These are phyloP conservation scores for Chaetomium cochliodes DNA, from an alignment of 495 filamentous ascomycete species.

Conservation along the genomic window DNA sequence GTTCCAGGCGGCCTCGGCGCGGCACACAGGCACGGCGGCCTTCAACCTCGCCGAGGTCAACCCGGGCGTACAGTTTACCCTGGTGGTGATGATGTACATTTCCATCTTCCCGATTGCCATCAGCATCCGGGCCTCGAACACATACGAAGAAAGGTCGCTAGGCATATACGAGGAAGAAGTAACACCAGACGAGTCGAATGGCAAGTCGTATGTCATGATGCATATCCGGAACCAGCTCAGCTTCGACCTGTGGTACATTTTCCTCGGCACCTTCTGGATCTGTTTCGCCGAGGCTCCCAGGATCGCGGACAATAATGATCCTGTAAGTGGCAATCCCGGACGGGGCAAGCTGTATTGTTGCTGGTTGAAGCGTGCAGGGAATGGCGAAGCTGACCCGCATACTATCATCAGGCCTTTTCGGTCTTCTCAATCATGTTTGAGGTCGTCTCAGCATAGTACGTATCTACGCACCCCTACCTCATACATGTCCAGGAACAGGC, in stretches of 20 bases:
- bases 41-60: slow-evolving; percentile 71
- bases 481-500: too few relatives aligned
- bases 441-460: slow-evolving; percentile 72
- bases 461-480: neutral
- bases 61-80: slow-evolving; percentile 84
- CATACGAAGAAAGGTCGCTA: slow-evolving; percentile 87
- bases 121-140: slow-evolving; percentile 82
- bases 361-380: too few relatives aligned
- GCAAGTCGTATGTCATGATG: slow-evolving; percentile 73
- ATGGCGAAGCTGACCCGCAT: too few relatives aligned
- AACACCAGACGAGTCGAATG: slow-evolving; percentile 50
- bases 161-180: slow-evolving; percentile 65
- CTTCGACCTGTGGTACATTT: slow-evolving; percentile 81
- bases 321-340: slow-evolving; percentile 2
- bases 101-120: slow-evolving; percentile 94
- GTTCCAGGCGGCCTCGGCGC: slow-evolving; percentile 78
- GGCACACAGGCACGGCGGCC: slow-evolving; percentile 78
- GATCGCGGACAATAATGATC: slow-evolving; percentile 18
- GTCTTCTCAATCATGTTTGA: slow-evolving; percentile 80
- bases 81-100: slow-evolving; percentile 97
- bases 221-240: slow-evolving; percentile 80
- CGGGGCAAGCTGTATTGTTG: too few relatives aligned
- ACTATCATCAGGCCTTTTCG: slow-evolving; percentile 51
- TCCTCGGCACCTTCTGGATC: slow-evolving; percentile 77
- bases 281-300: slow-evolving; percentile 68